Evolutionary conservation across 78 protist species (phyloP).

Genomic region (Reticulomyxa filosa): DNA sequence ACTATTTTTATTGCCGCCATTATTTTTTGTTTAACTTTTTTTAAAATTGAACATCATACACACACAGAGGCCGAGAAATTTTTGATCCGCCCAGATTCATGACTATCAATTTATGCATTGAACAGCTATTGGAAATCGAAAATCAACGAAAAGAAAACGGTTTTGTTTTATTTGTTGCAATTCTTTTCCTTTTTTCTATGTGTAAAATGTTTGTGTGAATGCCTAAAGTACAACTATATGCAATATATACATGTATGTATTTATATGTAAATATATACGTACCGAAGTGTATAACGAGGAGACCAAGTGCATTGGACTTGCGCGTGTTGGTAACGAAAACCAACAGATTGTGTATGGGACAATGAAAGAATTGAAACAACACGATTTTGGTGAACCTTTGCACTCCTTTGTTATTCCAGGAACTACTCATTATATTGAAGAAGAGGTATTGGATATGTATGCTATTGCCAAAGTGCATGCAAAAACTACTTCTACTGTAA

Average conservation of each 20-base stretch:
- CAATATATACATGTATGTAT: too few species aligned
- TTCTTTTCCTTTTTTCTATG: neutral
- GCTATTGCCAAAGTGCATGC: too few species aligned
- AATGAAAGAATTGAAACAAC: conserved; percentile 30
- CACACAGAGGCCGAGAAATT: neutral
- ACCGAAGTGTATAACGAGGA: conserved; percentile 6
- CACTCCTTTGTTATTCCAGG: conserved; percentile 63
- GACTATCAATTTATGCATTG: conserved; percentile 55
- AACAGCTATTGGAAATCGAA: conserved; percentile 62
- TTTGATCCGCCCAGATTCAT: conserved; percentile 96
- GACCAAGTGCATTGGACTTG: conserved; percentile 50
- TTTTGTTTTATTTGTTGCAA: too few species aligned
- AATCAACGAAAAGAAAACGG: conserved; percentile 5
- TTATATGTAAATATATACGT: too few species aligned
- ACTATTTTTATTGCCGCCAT: too few species aligned
- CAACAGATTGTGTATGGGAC: conserved; percentile 56
- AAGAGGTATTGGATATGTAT: conserved; percentile 11
- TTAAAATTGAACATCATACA: neutral
- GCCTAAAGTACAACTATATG: neutral
- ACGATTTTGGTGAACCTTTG: conserved; percentile 76
- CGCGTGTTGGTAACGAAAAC: conserved; percentile 67
- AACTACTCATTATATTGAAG: conserved; percentile 44
- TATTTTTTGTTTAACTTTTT: too few species aligned
- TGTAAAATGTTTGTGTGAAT: neutral
- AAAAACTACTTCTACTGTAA: too few species aligned